Percentiles rank a stretch among this genome's conserved stretches.
Conservation (phyloP, 2,329 filamentous ascomycete species). For the Seiridium cupressi region DNA sequence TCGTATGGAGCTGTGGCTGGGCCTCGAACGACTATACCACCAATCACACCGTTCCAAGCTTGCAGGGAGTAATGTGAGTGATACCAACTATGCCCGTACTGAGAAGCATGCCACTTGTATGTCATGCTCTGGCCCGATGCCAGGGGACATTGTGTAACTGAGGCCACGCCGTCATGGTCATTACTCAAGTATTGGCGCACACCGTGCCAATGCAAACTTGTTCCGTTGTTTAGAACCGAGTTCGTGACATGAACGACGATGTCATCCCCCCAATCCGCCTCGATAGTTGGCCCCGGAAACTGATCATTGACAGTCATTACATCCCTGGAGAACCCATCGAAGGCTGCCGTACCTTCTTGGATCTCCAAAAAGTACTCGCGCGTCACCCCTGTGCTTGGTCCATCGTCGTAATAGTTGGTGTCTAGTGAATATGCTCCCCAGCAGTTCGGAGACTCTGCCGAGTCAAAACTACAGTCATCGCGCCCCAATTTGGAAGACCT, state of each 20-base stretch:
- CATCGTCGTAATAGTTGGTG: slow-evolving; percentile 28
- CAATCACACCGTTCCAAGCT: slow-evolving; percentile 54
- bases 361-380: slow-evolving; percentile 28
- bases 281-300: slow-evolving; percentile 22
- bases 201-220: slow-evolving; percentile 64
- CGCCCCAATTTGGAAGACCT: not conserved
- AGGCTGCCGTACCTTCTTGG: slow-evolving; percentile 19
- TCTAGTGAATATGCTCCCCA: slow-evolving; percentile 37
- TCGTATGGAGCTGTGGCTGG: slow-evolving; percentile 60
- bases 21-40: slow-evolving; percentile 61
- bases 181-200: slow-evolving; percentile 55
- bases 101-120: slow-evolving; percentile 55
- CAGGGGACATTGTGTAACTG: slow-evolving; percentile 48
- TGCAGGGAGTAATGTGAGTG: slow-evolving; percentile 56
- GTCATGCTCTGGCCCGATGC: slow-evolving; percentile 49
- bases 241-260: slow-evolving; percentile 53
- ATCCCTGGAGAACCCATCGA: slow-evolving; percentile 28
- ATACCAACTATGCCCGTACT: slow-evolving; percentile 58
- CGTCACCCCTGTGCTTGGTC: slow-evolving; percentile 34
- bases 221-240: slow-evolving; percentile 48
- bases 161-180: slow-evolving; percentile 54
- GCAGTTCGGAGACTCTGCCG: not conserved
- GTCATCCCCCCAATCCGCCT: slow-evolving; percentile 42
- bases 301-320: slow-evolving; percentile 39
- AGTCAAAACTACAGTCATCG: not conserved